Evolutionary conservation across 345 rosid genomes (phyloP).

Genomic region (Linum trigynum): DNA sequence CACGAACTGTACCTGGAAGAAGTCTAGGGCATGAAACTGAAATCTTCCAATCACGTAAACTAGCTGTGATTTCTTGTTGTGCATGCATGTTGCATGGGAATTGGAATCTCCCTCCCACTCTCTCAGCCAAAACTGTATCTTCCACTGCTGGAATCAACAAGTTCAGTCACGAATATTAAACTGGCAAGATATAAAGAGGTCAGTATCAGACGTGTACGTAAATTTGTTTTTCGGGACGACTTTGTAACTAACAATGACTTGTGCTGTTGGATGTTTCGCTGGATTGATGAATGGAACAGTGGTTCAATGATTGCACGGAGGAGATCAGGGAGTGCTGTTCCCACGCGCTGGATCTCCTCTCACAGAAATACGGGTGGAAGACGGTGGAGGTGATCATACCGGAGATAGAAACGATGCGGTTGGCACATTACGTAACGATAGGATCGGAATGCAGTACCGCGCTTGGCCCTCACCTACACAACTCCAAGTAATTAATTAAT

Average conservation of each 20-base stretch:
- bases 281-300: conserved; percentile 36
- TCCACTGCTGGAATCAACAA: conserved; percentile 34
- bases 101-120: neutral
- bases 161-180: conserved; percentile 26
- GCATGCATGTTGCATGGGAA: neutral
- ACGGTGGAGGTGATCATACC: conserved; percentile 59
- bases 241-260: neutral
- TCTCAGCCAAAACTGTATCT: conserved; percentile 36
- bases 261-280: neutral
- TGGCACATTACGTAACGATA: conserved; percentile 64
- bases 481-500: neutral
- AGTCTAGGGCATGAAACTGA: too few relatives aligned
- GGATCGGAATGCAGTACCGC: conserved; percentile 52
- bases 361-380: conserved; percentile 44
- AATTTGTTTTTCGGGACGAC: neutral
- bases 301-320: conserved; percentile 58
- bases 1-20: too few relatives aligned
- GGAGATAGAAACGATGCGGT: conserved; percentile 60
- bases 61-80: conserved; percentile 19
- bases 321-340: conserved; percentile 47
- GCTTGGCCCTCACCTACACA: conserved; percentile 26
- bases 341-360: conserved; percentile 30
- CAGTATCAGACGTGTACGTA: conserved; percentile 1
- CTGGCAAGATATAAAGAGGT: conserved; percentile 63
- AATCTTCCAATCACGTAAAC: too few relatives aligned